Evolutionary conservation across 2,329 filamentous ascomycete species (phyloP).

Genomic region (Catunica adiposa): DNA sequence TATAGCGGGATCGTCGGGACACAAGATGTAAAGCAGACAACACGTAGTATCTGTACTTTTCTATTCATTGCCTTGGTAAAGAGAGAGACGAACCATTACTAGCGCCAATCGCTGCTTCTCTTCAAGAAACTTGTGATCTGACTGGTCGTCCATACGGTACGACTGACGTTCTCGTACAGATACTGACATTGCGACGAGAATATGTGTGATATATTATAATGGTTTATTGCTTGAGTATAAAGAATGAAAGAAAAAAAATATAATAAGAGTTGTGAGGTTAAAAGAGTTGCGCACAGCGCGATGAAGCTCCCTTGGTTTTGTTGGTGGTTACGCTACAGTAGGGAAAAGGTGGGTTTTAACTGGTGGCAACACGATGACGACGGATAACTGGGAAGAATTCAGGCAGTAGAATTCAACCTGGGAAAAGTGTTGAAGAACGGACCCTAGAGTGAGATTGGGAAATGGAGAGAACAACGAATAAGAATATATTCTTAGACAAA

Average conservation of each 20-base stretch:
- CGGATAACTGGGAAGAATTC: not conserved
- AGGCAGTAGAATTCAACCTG: not conserved
- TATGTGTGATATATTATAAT: not conserved
- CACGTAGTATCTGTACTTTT: too few species aligned
- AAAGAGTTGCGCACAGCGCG: conserved; percentile 1
- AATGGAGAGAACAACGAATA: not conserved
- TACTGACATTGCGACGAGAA: conserved; percentile 19
- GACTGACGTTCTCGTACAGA: conserved; percentile 22
- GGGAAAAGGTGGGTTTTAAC: not conserved
- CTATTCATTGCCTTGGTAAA: too few species aligned
- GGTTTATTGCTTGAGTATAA: too few species aligned
- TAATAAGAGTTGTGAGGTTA: not conserved
- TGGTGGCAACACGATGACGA: not conserved
- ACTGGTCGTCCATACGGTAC: conserved; percentile 26
- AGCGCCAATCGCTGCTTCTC: conserved; percentile 21
- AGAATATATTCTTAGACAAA: not conserved
- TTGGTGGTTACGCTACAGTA: not conserved
- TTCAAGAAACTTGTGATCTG: conserved; percentile 21
- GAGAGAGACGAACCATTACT: conserved; percentile 11
- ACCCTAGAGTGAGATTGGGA: too few species aligned
- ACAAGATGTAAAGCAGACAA: not conserved
- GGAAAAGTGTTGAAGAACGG: too few species aligned
- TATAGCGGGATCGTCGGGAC: not conserved
- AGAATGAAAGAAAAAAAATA: too few species aligned
- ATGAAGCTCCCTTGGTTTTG: not conserved